Conservation (phyloP, 768 basidiomycete genomes). For the Podaxis pistillaris region DNA sequence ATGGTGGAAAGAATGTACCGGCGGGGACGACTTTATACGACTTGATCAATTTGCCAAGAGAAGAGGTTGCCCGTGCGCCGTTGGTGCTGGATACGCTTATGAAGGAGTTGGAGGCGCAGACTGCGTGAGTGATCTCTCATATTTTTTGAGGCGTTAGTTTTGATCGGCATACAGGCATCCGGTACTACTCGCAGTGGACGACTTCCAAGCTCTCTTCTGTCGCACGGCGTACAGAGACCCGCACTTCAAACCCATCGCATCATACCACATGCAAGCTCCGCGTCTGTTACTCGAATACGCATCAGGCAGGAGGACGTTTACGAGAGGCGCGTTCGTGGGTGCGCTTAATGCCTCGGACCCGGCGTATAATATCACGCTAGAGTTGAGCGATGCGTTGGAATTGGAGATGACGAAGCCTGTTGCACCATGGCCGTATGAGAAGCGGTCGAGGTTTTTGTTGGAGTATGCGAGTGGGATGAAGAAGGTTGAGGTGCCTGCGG, state of each 20-base stretch:
- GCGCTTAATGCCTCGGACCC: conserved; percentile 65
- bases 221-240: conserved; percentile 71
- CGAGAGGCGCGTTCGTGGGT: conserved; percentile 69
- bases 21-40: conserved; percentile 49
- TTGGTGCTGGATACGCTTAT: conserved; percentile 58
- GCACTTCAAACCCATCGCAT: conserved; percentile 62
- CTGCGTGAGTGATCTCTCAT: conserved; percentile 41
- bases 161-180: conserved; percentile 49
- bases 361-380: conserved; percentile 53
- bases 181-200: conserved; percentile 83
- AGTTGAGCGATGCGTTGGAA: conserved; percentile 62
- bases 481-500: background rate
- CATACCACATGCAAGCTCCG: conserved; percentile 80
- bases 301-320: conserved; percentile 62
- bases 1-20: conserved; percentile 49
- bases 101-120: conserved; percentile 61
- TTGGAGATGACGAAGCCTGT: conserved; percentile 35
- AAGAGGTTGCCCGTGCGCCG: conserved; percentile 45
- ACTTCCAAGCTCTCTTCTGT: conserved; percentile 80
- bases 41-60: conserved; percentile 57
- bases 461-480: conserved; percentile 40
- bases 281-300: conserved; percentile 76
- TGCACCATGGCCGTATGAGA: conserved; percentile 44
- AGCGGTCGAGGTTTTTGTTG: conserved; percentile 46
- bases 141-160: background rate